Percentiles rank a stretch among this genome's conserved stretches.
Conservation (phyloP, 2,329 filamentous ascomycete genomes). For the Fusarium abutilonis region DNA sequence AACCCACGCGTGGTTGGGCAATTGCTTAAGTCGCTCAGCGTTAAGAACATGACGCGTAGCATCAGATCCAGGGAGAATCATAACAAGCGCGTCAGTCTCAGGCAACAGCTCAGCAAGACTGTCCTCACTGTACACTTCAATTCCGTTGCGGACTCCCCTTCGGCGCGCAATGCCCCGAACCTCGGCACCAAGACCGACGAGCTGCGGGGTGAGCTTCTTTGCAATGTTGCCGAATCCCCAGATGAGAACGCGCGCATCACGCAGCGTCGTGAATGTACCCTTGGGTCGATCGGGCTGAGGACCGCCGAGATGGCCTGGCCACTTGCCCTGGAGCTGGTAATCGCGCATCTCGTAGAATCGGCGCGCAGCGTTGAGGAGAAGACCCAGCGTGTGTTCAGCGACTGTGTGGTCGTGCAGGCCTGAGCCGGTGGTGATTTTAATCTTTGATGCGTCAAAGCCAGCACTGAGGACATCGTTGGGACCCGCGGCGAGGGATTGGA, state of each 20-base stretch:
- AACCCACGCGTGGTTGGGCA: slow-evolving; percentile 68
- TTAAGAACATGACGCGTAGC: slow-evolving; percentile 66
- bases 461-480: slow-evolving; percentile 72
- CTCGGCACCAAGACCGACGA: slow-evolving; percentile 64
- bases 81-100: slow-evolving; percentile 71
- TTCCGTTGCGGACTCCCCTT: slow-evolving; percentile 66
- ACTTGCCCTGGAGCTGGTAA: slow-evolving; percentile 64
- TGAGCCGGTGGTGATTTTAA: slow-evolving; percentile 68
- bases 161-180: slow-evolving; percentile 68
- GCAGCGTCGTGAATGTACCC: slow-evolving; percentile 67
- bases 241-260: slow-evolving; percentile 66
- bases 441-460: slow-evolving; percentile 64
- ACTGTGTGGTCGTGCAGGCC: slow-evolving; percentile 72
- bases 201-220: slow-evolving; percentile 65
- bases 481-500: slow-evolving; percentile 72
- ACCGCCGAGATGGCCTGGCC: slow-evolving; percentile 70
- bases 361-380: slow-evolving; percentile 65
- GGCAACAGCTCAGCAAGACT: slow-evolving; percentile 62
- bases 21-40: slow-evolving; percentile 60
- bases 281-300: slow-evolving; percentile 67
- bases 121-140: slow-evolving; percentile 67
- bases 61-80: slow-evolving; percentile 70
- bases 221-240: slow-evolving; percentile 76
- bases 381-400: slow-evolving; percentile 70
- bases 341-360: slow-evolving; percentile 72